Base-by-base conservation (phyloP, 2,329 filamentous ascomycete species). In the Ceratocystiopsis sp. region DNA sequence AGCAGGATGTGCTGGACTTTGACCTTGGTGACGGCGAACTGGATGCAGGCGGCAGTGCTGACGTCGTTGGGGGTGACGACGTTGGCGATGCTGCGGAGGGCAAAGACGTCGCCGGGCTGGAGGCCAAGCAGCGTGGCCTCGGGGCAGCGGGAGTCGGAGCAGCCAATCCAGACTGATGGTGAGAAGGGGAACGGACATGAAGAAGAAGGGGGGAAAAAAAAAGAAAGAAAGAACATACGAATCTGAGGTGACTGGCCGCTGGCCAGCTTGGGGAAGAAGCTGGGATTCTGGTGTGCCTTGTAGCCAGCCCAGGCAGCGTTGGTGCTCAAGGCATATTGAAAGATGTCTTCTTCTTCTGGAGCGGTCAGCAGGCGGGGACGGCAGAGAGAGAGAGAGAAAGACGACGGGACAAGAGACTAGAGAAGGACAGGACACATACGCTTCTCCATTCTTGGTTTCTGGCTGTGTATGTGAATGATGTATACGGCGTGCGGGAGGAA, bases 61-160 rank as follows among this genome's bases (percentile, higher is more conserved):
- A 89, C 72, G 58, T 93, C 85, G 53, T 75, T 77, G 17, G 77
- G 66, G 45, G 77, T 75, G 49, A 93, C 64, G 55, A 89, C 75
- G 65, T 93, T 93, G 61, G 83, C 84, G 58, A 93, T 87, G 66
- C 93, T 93, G 57, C 85, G 81, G 67, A 93, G 84, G 42, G 85
- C 80, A 59, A 93, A 93, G 51, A 93, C 78, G 53, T 93, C 84
- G 46, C 85, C 84, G 3, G 84, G 83, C 54, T 84, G 71, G 46
- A 85, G 69, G 54, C 80, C 78, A 25, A 87, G 71, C 54, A 93
- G 71, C 40, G 78, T 85, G 6, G 83, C 89, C 61, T 91, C 85
- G 2, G 85, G 84, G 51, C 84, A 79, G 50, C 85, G 81, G 35
- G 79, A 84, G 65, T 93, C 85, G 53, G 83, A 82, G 64, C 85